A percentile compares a stretch with the other conserved stretches of the same genome.
Evolutionary conservation across 164 flowering plant species (phyloP).

Genomic region (Macadamia tetraphylla): DNA sequence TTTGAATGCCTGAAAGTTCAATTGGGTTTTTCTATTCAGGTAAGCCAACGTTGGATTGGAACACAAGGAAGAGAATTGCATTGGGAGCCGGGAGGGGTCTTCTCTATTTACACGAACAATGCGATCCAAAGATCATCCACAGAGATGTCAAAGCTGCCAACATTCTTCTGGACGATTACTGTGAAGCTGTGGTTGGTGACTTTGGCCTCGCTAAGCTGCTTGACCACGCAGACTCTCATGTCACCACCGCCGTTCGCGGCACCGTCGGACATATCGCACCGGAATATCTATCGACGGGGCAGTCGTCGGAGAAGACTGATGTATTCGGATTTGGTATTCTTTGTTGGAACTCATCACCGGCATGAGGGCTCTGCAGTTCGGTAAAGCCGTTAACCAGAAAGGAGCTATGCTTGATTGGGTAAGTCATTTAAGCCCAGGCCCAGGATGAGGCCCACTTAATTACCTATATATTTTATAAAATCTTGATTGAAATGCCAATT

Average conservation of each 20-base stretch:
- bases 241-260: conserved; percentile 92
- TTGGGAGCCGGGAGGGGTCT: conserved; percentile 89
- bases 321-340: conserved; percentile 93
- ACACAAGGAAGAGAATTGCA: conserved; percentile 80
- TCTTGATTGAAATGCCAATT: too few relatives aligned
- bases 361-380: conserved; percentile 82
- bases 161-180: conserved; percentile 71
- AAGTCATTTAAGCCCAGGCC: conserved; percentile 13
- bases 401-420: conserved; percentile 95
- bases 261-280: conserved; percentile 96
- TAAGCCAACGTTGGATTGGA: conserved; percentile 85
- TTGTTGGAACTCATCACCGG: conserved; percentile 85
- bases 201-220: conserved; percentile 95
- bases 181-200: conserved; percentile 90
- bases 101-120: conserved; percentile 86
- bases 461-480: too few relatives aligned
- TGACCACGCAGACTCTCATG: conserved; percentile 87
- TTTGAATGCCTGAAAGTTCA: background rate
- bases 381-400: conserved; percentile 73
- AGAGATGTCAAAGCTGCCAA: conserved; percentile 96
- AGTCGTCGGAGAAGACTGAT: conserved; percentile 92
- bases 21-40: conserved; percentile 26
- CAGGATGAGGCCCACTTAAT: too few relatives aligned
- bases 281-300: conserved; percentile 90
- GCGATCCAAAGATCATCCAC: conserved; percentile 93